These are phyloP conservation scores for Beta vulgaris DNA, from an alignment of 148 eudicot species.

Conservation along the genomic window DNA sequence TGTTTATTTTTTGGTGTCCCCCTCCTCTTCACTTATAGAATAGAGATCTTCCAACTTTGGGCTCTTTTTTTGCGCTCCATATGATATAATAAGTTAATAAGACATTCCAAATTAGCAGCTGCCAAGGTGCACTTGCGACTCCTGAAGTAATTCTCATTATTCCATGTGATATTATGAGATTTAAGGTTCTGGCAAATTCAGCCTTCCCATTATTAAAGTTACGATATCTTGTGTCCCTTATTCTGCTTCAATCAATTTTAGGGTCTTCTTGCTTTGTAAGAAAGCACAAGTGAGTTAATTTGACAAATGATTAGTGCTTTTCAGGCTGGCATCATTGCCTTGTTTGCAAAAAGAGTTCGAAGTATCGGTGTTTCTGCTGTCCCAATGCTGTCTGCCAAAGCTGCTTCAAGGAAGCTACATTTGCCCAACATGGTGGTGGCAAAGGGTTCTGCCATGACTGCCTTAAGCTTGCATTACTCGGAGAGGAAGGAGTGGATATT, in stretches of 20 bases:
- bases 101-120: neutral
- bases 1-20: no score
- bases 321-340: conserved; percentile 67
- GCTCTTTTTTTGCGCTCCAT: neutral
- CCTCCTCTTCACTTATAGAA: no score
- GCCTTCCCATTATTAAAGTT: neutral
- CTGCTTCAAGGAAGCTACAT: conserved; percentile 42
- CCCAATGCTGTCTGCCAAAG: conserved; percentile 55
- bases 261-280: neutral
- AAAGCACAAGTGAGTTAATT: neutral
- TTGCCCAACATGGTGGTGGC: conserved; percentile 43
- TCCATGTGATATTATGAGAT: neutral
- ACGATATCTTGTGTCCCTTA: neutral
- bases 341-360: conserved; percentile 44
- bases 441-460: conserved; percentile 77
- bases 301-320: conserved; percentile 25
- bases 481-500: conserved; percentile 58
- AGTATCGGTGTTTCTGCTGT: conserved; percentile 62
- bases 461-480: conserved; percentile 74
- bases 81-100: neutral
- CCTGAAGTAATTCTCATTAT: neutral
- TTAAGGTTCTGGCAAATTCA: neutral
- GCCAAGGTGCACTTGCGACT: neutral
- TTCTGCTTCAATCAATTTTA: neutral
- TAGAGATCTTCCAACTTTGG: neutral